Conservation (phyloP, 208 protist species). For the Leishmania tarentolae region DNA sequence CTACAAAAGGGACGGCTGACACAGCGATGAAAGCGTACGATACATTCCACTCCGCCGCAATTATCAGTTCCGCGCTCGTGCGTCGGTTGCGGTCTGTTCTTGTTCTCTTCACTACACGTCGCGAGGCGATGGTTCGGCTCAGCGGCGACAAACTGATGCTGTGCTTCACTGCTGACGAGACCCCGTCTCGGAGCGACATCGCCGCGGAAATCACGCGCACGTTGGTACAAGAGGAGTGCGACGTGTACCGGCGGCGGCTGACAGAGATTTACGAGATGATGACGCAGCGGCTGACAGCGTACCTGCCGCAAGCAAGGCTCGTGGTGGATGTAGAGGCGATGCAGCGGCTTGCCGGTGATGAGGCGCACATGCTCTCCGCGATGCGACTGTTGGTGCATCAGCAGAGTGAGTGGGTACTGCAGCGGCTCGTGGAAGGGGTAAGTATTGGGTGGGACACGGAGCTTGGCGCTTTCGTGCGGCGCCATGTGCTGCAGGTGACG, state of each 20-base stretch:
- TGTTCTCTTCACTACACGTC: slow-evolving; percentile 68
- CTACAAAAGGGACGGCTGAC: background rate
- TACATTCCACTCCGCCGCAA: slow-evolving; percentile 51
- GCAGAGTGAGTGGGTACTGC: slow-evolving; percentile 65
- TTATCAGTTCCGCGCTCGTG: slow-evolving; percentile 50
- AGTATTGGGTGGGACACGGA: slow-evolving; percentile 78
- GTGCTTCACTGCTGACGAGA: slow-evolving; percentile 49
- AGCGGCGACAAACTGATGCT: slow-evolving; percentile 70
- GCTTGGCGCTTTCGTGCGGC: slow-evolving; percentile 64
- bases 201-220: slow-evolving; percentile 38
- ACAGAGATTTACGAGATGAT: slow-evolving; percentile 44
- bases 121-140: slow-evolving; percentile 46
- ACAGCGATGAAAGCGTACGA: slow-evolving; percentile 11
- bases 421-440: slow-evolving; percentile 72
- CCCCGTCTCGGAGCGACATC: slow-evolving; percentile 56
- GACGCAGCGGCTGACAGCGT: slow-evolving; percentile 46
- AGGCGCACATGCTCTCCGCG: slow-evolving; percentile 56
- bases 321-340: slow-evolving; percentile 50
- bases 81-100: slow-evolving; percentile 51
- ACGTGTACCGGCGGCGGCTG: slow-evolving; percentile 43
- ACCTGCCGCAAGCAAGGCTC: slow-evolving; percentile 51
- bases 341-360: slow-evolving; percentile 35
- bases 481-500: slow-evolving; percentile 55
- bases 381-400: slow-evolving; percentile 68
- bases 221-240: slow-evolving; percentile 48